phyloP scores from a whole-genome alignment of 2,329 filamentous ascomycete genomes.

The Nemania diffusa region DNA sequence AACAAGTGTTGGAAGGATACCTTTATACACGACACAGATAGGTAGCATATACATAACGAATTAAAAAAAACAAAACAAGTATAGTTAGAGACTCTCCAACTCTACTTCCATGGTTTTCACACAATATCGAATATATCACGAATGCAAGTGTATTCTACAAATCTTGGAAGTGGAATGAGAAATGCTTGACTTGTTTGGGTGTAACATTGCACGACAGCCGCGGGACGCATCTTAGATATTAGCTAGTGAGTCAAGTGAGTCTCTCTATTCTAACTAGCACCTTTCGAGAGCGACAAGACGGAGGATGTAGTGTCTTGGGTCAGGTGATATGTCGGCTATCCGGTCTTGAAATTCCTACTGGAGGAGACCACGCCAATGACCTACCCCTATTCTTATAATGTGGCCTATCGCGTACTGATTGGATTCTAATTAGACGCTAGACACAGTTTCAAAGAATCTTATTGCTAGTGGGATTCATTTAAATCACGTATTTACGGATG shows the following conservation, averaged over 20 bases:
- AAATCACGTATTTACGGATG: not conserved
- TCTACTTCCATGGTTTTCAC: not conserved
- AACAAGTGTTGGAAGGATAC: too few species aligned
- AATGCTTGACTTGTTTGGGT: not conserved
- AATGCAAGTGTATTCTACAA: not conserved
- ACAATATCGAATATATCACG: not conserved
- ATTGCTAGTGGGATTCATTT: not conserved
- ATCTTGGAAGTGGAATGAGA: not conserved
- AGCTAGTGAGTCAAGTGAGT: not conserved
- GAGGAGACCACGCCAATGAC: not conserved
- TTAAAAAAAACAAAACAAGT: too few species aligned
- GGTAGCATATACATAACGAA: not conserved
- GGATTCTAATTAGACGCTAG: not conserved
- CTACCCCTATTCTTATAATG: slow-evolving; percentile 8
- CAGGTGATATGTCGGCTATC: not conserved
- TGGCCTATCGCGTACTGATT: slow-evolving; percentile 6
- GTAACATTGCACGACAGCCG: slow-evolving; percentile 27
- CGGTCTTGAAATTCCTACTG: not conserved
- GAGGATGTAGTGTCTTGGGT: not conserved
- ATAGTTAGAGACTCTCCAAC: not conserved
- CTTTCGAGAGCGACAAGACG: not conserved
- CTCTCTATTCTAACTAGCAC: not conserved
- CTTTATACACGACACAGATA: not conserved
- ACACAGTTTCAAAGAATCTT: not conserved
- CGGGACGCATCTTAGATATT: not conserved